Evolutionary conservation across 257 asterid species (phyloP), one percentile per base, ranked within the genome.

Genomic region (Prunella vulgaris): DNA sequence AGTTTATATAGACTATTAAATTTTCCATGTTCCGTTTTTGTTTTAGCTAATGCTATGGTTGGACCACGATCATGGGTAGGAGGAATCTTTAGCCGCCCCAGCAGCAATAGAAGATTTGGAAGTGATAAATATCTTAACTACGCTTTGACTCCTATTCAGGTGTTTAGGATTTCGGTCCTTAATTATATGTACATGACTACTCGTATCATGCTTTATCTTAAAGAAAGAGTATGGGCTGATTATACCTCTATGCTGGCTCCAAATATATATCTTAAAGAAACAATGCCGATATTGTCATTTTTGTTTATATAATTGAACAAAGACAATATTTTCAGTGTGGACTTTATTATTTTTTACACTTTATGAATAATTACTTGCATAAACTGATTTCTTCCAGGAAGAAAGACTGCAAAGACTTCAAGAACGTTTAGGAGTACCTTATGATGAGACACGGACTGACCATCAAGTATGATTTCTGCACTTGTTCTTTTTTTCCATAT

Each of bases 1-100:
- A 51, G 61, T 42, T 40, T 30, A 10, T 44, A 9, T 44, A 25
- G 28, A 63, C 49, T 30, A 6, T 17, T 40, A 30, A 60, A 30
- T 51, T 40, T 21, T 56, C 65, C 44, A 27, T 74, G 59, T 60
- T 65, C 7, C 17, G 24, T 28, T 25, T 48, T 68, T 15, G 46
- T 75, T 79, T 79, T 74, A 92, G 97, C 92, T 87, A 88, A 88
- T 88, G 97, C 97, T 86, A 93, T 93, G 98, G 97, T 88, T 82
- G 95, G 96, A 78, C 92, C 97, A 63, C 83, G 93, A 82, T 79
- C 96, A 74, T 93, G 97, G 97, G 79, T 93, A 79, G 98, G 97
- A 80, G 97, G 94, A 84, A 68, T 90, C 48, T 81, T 93, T 60
- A 86, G 54, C 81, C 93, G 95, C 72, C 46, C 88, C 38, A 74